phyloP scores from a whole-genome alignment of 2,329 filamentous ascomycete genomes.

The Fusarium sp. region DNA sequence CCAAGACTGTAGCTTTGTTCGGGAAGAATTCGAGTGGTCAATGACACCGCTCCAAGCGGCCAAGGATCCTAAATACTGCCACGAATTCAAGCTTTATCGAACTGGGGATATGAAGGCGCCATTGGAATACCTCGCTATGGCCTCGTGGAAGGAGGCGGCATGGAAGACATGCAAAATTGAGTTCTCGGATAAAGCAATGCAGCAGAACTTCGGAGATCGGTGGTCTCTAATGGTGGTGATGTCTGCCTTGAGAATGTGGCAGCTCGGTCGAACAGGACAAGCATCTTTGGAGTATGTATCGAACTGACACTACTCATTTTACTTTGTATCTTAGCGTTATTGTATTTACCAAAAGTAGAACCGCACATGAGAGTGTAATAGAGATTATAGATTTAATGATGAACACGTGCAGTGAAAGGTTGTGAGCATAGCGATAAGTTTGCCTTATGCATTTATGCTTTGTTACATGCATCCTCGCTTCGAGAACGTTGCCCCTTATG shows the following conservation, averaged over 20 bases:
- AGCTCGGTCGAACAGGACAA: constrained; percentile 36
- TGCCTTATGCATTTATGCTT: background rate
- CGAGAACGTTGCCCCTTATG: background rate
- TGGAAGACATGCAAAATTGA: constrained; percentile 39
- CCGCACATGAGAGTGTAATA: background rate
- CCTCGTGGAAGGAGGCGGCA: constrained; percentile 35
- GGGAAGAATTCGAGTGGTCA: constrained; percentile 36
- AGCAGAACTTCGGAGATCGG: constrained; percentile 23
- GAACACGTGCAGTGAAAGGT: background rate
- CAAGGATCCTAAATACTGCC: constrained; percentile 27
- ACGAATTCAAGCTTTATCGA: constrained; percentile 38
- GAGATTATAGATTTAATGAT: constrained; percentile 7
- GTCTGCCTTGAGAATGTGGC: constrained; percentile 37
- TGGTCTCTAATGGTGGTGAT: constrained; percentile 37
- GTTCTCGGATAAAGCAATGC: constrained; percentile 22
- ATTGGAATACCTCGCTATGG: constrained; percentile 28
- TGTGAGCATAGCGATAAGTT: background rate
- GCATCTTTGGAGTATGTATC: constrained; percentile 36
- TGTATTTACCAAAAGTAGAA: constrained; percentile 2
- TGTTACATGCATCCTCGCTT: background rate
- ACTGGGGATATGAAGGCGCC: constrained; percentile 29
- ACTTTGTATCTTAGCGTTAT: constrained; percentile 5
- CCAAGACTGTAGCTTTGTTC: constrained; percentile 19
- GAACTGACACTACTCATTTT: constrained; percentile 12
- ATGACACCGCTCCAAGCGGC: constrained; percentile 26